Evolutionary conservation across 106 monocot species (phyloP).

Genomic region (Dendrobium catenatum): DNA sequence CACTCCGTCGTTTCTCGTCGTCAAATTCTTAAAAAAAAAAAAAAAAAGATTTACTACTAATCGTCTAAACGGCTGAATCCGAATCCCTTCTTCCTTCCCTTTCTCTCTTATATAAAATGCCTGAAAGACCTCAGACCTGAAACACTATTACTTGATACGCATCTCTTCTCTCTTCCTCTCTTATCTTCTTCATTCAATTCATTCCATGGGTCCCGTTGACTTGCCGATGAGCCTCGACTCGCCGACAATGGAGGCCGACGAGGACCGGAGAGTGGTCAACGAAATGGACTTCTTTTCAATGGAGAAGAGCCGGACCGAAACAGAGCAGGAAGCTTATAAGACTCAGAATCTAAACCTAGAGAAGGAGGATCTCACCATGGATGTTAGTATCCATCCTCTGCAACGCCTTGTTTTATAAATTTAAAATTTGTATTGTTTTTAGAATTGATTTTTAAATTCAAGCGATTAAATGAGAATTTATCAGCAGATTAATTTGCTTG

Average conservation of each 20-base stretch:
- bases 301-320: constrained; percentile 12
- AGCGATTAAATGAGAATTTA: too few species aligned
- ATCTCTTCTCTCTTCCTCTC: background rate
- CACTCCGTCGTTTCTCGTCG: background rate
- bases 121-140: background rate
- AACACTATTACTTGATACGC: background rate
- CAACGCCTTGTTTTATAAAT: too few species aligned
- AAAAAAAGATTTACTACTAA: too few species aligned
- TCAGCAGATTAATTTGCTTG: too few species aligned
- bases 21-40: too few species aligned
- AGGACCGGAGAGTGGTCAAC: constrained; percentile 6
- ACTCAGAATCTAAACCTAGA: background rate
- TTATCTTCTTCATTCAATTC: too few species aligned
- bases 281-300: constrained; percentile 58
- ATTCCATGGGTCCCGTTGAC: background rate
- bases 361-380: constrained; percentile 28
- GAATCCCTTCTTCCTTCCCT: too few species aligned
- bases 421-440: too few species aligned
- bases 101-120: background rate
- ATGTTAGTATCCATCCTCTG: constrained; percentile 7
- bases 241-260: background rate
- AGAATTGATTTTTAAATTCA: too few species aligned
- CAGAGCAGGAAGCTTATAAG: background rate
- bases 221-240: constrained; percentile 1
- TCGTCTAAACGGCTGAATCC: too few species aligned